phyloP scores from a whole-genome alignment of 306 rosid genomes.

The Castanea mollissima region DNA sequence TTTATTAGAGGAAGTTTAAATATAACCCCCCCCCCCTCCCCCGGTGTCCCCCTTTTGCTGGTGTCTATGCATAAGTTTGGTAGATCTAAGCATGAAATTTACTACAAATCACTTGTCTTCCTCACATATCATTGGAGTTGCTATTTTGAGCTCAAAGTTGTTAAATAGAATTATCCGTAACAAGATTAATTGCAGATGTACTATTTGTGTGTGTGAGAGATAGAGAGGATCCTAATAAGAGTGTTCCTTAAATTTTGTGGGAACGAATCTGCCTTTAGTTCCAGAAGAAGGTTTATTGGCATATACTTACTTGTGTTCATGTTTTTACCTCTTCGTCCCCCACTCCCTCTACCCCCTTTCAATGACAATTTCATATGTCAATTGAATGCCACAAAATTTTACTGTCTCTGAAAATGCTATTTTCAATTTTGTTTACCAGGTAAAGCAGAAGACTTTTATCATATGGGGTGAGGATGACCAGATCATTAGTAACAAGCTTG shows the following conservation, averaged over 20 bases:
- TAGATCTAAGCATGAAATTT: background rate
- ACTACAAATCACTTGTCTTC: background rate
- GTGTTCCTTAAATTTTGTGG: background rate
- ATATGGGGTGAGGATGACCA: constrained; percentile 58
- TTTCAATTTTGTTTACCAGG: constrained; percentile 44
- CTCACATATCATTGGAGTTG: background rate
- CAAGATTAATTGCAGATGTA: no score
- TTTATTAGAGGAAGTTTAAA: no score
- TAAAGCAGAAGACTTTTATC: constrained; percentile 81
- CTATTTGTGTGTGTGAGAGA: background rate
- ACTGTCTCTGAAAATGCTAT: background rate
- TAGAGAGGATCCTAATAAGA: background rate
- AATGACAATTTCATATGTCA: background rate
- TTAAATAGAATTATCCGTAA: no score
- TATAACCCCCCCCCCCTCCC: no score
- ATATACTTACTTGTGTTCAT: background rate
- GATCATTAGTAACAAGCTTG: no score
- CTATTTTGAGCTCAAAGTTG: background rate
- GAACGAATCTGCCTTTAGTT: background rate
- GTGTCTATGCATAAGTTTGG: background rate
- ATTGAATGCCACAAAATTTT: background rate
- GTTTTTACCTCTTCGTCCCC: background rate
- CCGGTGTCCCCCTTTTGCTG: background rate
- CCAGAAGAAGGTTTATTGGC: background rate
- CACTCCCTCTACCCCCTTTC: background rate